Evolutionary conservation across 2,329 filamentous ascomycete genomes (phyloP), one percentile per base, ranked within the genome.

Genomic region (Graphilbum sp.): DNA sequence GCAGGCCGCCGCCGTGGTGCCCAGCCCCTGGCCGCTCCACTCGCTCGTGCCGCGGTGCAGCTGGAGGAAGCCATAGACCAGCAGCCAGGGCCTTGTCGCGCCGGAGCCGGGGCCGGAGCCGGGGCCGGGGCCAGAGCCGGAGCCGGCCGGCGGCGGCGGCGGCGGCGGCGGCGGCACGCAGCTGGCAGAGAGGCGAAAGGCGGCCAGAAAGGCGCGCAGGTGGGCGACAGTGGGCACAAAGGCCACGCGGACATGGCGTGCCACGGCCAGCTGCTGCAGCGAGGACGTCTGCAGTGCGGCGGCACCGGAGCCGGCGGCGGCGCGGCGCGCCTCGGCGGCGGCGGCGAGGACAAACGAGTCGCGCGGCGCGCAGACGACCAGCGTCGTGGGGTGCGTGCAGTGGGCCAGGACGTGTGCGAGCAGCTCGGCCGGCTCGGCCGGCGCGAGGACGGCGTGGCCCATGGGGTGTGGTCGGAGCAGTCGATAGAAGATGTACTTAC

Each of bases 161-260:
- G n/a, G n/a, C n/a, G n/a, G n/a, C n/a, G n/a, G n/a, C n/a, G 58
- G 41, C 0, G 55, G 43, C 0, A 62, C 48, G 15, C 47, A 54
- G 9, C 61, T 59, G 39, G 59, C 52, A 1, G 47, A 45, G 3
- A 54, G 45, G 16, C 58, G 58, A 42, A 72, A 67, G 37, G 72
- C 64, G 32, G 79, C 64, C 16, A 95, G 64, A 49, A 79, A 83
- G 27, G 83, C 83, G 38, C 84, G 77, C 7, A 94, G 69, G 54
- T 82, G 76, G 18, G 80, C 75, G 38, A 90, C 67, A 3, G 79
- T 84, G 0, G 83, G 75, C 39, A 75, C 70, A 57, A 92, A 95
- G 27, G 72, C 60, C 9, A 87, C 56, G 39, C 71, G 72, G 44
- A 92, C 68, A 48, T 77, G 73, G 23, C 74, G 70, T 8, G 83